Base-by-base conservation (phyloP, 1,284 basidiomycete species). In the Tremellales sp. region DNA sequence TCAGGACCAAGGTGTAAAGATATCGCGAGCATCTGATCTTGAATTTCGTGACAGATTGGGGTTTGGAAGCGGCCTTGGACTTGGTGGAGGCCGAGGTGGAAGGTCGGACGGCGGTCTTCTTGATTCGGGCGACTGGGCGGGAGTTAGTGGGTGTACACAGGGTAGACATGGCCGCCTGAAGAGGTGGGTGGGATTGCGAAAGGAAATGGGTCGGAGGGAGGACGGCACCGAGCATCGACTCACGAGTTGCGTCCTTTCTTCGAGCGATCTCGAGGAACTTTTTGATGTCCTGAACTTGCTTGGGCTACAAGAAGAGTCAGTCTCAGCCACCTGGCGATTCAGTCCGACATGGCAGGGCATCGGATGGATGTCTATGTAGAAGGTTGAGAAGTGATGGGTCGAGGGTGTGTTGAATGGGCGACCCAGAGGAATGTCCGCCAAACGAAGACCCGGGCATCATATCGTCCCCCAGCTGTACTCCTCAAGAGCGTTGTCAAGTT, bases 221-320 rank as follows among this genome's bases (percentile, higher is more conserved):
- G 43, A 21, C 16, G 26, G 31, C 22, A 31, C 22, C n/a, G n/a
- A n/a, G 33, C 6, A 9, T n/a, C 6, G 10, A 74, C 76, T 57
- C 47, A 78, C 77, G 72, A 57, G 72, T 74, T 47, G 79, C 80
- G 73, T 82, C 80, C 76, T 78, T 78, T 68, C 80, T 84, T 77
- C 85, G 84, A 53, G 94, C 87, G 73, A 94, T 91, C 79, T 91
- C 86, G 75, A 98, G 87, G 81, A 98, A 97, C 75, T 90, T 80
- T 81, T 98, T 98, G 81, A 98, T 97, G 77, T 98, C 94, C 68
- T 82, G 81, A 77, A 98, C 85, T 83, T 97, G 89, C 79, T 95
- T 90, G 57, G 94, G 93, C 94, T 97, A 71, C 8, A 36, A 29
- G 35, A 24, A 36, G 26, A 16, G 43, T 56, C 44, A 53, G 51